phyloP scores from a whole-genome alignment of 441 rosid species.

The Populus hybrid region DNA sequence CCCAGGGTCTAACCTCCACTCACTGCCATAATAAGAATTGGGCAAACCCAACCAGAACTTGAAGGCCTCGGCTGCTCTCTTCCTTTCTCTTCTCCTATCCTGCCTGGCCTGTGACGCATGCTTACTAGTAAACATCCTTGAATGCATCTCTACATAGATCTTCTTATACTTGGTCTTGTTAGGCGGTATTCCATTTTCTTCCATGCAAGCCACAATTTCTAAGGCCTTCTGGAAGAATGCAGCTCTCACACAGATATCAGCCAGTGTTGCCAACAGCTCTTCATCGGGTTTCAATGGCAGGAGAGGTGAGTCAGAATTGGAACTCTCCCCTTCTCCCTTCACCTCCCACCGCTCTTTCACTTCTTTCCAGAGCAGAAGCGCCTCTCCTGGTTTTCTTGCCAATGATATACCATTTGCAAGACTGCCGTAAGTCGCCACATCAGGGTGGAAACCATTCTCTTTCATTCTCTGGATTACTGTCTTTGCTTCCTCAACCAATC shows the following conservation, averaged over 20 bases:
- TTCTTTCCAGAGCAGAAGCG: conserved; percentile 87
- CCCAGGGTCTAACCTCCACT: conserved; percentile 59
- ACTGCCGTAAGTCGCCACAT: conserved; percentile 72
- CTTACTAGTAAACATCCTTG: conserved; percentile 91
- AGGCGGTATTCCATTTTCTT: conserved; percentile 80
- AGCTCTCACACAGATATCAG: conserved; percentile 88
- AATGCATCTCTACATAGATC: conserved; percentile 88
- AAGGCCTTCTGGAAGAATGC: conserved; percentile 90
- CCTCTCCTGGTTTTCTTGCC: conserved; percentile 97
- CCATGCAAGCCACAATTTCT: conserved; percentile 93
- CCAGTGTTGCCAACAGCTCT: conserved; percentile 65
- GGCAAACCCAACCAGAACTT: conserved; percentile 84
- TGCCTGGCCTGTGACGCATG: conserved; percentile 90
- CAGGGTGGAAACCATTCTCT: conserved; percentile 64
- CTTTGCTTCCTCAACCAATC: conserved; percentile 39
- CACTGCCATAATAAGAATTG: conserved; percentile 81
- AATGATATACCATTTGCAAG: conserved; percentile 30
- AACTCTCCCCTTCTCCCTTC: conserved; percentile 28
- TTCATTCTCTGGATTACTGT: conserved; percentile 56
- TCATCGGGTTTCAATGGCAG: conserved; percentile 70
- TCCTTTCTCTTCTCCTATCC: conserved; percentile 73
- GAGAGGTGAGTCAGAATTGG: conserved; percentile 29
- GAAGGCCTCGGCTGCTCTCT: conserved; percentile 95
- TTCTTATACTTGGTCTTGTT: conserved; percentile 39
- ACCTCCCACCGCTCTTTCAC: conserved; percentile 58